Evolutionary conservation across 2,329 filamentous ascomycete species (phyloP).

Genomic region (Cercospora sp.): DNA sequence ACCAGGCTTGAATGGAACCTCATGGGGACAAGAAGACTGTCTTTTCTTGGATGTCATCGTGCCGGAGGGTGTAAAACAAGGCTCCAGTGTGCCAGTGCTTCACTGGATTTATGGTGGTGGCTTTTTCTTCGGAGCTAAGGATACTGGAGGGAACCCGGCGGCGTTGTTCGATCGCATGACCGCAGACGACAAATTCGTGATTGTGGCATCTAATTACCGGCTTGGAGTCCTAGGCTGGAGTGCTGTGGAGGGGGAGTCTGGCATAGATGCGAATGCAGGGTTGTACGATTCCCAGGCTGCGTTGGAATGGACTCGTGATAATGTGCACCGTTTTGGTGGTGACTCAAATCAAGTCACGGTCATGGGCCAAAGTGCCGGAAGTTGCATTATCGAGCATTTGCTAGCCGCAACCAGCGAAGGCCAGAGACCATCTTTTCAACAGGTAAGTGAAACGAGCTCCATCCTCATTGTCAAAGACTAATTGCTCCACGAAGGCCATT

Average conservation of each 20-base stretch:
- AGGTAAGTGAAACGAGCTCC: neutral
- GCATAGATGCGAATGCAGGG: neutral
- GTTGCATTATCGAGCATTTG: neutral
- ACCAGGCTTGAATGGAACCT: neutral
- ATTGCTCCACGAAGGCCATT: neutral
- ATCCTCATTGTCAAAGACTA: neutral
- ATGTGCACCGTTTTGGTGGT: neutral
- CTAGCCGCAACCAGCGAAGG: neutral
- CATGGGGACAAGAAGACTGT: neutral
- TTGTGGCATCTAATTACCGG: neutral
- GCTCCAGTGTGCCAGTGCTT: neutral
- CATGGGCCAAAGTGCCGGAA: neutral
- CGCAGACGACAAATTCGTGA: neutral
- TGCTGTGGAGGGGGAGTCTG: neutral
- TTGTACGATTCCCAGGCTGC: neutral
- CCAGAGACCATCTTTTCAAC: neutral
- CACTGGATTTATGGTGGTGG: neutral
- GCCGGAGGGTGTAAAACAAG: neutral
- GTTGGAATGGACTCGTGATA: neutral
- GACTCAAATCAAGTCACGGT: neutral
- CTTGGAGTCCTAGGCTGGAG: neutral
- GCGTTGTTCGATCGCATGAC: neutral
- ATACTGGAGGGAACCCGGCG: neutral
- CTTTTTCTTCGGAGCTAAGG: neutral
- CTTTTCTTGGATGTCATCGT: neutral